phyloP scores from a whole-genome alignment of 805 yeast genomes.

The Scheffersomyces coipomensis region DNA sequence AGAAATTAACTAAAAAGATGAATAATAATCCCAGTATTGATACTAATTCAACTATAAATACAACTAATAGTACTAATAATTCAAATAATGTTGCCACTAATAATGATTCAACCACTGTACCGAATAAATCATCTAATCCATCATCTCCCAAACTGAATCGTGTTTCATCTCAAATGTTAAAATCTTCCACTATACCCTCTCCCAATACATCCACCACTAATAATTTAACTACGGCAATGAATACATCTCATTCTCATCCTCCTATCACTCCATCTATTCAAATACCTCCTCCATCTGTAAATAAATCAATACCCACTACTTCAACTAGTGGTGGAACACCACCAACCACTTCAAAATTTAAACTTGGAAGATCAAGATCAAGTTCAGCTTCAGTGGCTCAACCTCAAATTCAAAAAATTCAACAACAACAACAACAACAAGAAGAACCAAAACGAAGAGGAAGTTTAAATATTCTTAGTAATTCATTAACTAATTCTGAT shows the following conservation, averaged over 20 bases:
- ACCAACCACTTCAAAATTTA: constrained; percentile 11
- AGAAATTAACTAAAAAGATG: constrained; percentile 48
- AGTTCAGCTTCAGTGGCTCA: constrained; percentile 13
- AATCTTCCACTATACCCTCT: background rate
- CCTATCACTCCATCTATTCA: no score
- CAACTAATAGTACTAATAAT: background rate
- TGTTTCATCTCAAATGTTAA: no score
- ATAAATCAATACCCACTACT: constrained; percentile 1
- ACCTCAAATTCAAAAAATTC: constrained; percentile 5
- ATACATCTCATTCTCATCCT: no score
- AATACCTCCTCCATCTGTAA: background rate
- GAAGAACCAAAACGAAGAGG: constrained; percentile 9
- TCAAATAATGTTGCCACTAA: background rate
- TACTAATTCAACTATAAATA: background rate
- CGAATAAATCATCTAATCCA: background rate
- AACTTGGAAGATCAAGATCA: constrained; percentile 27
- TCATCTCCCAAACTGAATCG: no score
- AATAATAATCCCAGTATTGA: constrained; percentile 8
- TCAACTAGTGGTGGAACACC: constrained; percentile 1
- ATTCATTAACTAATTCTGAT: constrained; percentile 3
- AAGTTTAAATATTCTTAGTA: constrained; percentile 8
- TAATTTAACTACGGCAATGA: no score
- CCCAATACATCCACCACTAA: background rate
- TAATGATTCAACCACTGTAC: background rate
- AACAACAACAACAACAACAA: constrained; percentile 2